phyloP scores from a whole-genome alignment of 2,329 filamentous ascomycete species.

The Drechslerella dactyloides region DNA sequence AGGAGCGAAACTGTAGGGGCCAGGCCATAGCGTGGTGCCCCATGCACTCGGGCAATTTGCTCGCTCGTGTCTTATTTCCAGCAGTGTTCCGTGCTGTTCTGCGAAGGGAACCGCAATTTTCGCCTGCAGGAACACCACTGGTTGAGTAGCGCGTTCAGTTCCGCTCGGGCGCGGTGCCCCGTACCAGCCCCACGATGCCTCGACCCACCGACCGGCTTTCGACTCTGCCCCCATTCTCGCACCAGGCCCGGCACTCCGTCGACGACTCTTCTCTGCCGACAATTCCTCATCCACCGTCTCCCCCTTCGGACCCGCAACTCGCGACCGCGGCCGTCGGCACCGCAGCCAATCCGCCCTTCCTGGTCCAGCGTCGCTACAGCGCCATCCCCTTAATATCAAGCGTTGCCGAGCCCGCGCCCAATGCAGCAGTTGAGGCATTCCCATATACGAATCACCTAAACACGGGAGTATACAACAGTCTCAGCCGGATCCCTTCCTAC shows the following conservation, averaged over 20 bases:
- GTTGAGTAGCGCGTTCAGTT: slow-evolving; percentile 38
- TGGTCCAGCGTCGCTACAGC: slow-evolving; percentile 38
- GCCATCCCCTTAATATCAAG: slow-evolving; percentile 49
- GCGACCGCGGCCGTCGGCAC: slow-evolving; percentile 1
- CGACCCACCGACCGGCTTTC: slow-evolving; percentile 41
- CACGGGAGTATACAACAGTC: slow-evolving; percentile 47
- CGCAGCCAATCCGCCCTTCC: not conserved
- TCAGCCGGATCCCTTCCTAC: slow-evolving; percentile 47
- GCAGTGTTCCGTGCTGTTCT: not conserved
- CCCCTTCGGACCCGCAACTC: slow-evolving; percentile 23
- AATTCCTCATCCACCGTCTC: slow-evolving; percentile 42
- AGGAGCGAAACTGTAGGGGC: slow-evolving; percentile 13
- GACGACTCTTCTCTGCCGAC: slow-evolving; percentile 42
- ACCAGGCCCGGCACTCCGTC: slow-evolving; percentile 37
- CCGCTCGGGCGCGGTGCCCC: slow-evolving; percentile 32
- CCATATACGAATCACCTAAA: slow-evolving; percentile 43
- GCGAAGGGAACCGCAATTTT: slow-evolving; percentile 13
- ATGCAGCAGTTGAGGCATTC: slow-evolving; percentile 42
- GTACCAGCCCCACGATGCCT: slow-evolving; percentile 31
- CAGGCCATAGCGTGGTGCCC: slow-evolving; percentile 27
- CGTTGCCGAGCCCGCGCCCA: slow-evolving; percentile 20
- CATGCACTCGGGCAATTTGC: slow-evolving; percentile 23
- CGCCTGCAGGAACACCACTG: slow-evolving; percentile 48
- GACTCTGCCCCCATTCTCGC: slow-evolving; percentile 41
- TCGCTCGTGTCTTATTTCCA: slow-evolving; percentile 2